These are phyloP conservation scores for Nigrograna mackinnonii DNA, from an alignment of 2,329 filamentous ascomycete species.

Conservation along the genomic window DNA sequence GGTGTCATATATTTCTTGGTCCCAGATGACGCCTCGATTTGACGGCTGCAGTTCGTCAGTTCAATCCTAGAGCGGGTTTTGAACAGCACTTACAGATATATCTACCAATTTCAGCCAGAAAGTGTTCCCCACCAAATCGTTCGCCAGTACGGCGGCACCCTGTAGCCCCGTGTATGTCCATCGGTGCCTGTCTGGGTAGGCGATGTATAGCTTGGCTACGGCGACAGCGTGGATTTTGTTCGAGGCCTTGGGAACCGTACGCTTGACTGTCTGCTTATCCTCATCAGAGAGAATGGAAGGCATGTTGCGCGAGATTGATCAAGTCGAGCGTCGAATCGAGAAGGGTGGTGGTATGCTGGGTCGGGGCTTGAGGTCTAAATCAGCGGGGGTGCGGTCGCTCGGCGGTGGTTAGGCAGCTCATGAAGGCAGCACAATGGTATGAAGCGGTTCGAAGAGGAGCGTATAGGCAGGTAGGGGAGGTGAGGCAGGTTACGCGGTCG, in stretches of 20 bases:
- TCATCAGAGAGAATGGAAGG: constrained; percentile 80
- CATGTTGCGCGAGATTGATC: constrained; percentile 34
- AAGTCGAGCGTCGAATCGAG: constrained; percentile 4
- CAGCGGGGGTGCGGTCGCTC: constrained; percentile 28
- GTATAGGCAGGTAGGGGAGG: too few species aligned
- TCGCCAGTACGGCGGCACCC: constrained; percentile 86
- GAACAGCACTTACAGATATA: constrained; percentile 71
- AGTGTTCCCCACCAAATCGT: constrained; percentile 92
- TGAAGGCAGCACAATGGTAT: constrained; percentile 23
- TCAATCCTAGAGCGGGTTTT: not conserved
- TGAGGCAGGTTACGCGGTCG: too few species aligned
- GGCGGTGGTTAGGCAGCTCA: constrained; percentile 31
- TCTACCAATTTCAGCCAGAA: constrained; percentile 99
- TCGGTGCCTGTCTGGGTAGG: constrained; percentile 80
- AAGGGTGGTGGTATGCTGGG: constrained; percentile 4
- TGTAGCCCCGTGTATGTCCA: constrained; percentile 96
- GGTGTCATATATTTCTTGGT: constrained; percentile 95
- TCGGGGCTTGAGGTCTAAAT: constrained; percentile 22
- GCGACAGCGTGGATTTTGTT: constrained; percentile 98
- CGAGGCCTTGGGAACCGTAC: constrained; percentile 86
- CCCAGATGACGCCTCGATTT: constrained; percentile 87
- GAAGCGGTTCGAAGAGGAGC: too few species aligned
- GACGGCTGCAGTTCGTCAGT: constrained; percentile 59
- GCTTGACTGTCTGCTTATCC: constrained; percentile 95
- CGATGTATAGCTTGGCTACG: constrained; percentile 90